phyloP scores from a whole-genome alignment of 2,329 filamentous ascomycete genomes.

The Ceratocystis smalleyi region DNA sequence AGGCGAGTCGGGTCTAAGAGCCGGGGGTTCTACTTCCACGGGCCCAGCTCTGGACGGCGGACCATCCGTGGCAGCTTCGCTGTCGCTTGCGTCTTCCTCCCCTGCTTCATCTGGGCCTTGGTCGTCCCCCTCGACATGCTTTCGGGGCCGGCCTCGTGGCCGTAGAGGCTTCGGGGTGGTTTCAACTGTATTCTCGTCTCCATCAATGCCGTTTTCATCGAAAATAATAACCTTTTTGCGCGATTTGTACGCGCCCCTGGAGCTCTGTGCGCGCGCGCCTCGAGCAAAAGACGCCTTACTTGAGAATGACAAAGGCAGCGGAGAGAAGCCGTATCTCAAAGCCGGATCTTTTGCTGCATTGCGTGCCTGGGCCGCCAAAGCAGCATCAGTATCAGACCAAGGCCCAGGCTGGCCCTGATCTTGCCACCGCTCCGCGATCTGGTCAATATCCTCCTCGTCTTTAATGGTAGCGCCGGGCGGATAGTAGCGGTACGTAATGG shows the following conservation, averaged over 20 bases:
- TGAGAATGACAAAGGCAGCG: neutral
- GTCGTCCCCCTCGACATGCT: neutral
- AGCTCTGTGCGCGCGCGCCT: neutral
- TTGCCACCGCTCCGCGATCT: neutral
- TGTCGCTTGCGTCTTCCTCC: neutral
- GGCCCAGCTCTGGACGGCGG: too few species aligned
- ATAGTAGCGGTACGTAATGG: conserved; percentile 17
- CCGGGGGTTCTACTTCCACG: neutral
- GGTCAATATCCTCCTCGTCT: neutral
- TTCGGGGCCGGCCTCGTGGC: conserved; percentile 1
- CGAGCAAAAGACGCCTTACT: neutral
- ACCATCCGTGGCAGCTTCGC: too few species aligned
- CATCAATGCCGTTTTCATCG: conserved; percentile 3
- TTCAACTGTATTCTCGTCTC: neutral
- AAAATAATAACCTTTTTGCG: conserved; percentile 14
- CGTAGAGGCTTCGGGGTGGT: neutral
- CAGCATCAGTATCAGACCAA: neutral
- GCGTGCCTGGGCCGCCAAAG: neutral
- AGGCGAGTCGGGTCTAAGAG: neutral
- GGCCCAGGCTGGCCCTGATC: neutral
- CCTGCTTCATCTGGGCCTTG: neutral
- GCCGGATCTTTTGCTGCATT: conserved; percentile 5
- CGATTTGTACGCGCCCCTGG: neutral
- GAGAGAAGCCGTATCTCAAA: conserved; percentile 12
- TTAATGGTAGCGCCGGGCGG: conserved; percentile 1